Base-by-base conservation (phyloP, 192 early-diverging fungal genomes). In the Mortierella alpina region DNA sequence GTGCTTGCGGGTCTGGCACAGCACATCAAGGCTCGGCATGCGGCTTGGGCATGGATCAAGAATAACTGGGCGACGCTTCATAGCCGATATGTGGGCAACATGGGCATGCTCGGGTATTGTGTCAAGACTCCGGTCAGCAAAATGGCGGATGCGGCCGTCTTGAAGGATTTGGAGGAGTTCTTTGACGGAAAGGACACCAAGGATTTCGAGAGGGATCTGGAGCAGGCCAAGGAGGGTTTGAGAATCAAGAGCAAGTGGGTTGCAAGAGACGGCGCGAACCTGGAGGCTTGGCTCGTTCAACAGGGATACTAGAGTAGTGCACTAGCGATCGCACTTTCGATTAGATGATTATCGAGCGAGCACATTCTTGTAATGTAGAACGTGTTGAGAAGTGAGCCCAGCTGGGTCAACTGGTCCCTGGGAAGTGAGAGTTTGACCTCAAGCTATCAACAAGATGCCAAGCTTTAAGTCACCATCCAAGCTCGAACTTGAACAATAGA, bases 211-310 rank as follows among this genome's bases (percentile, higher is more conserved):
- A 82, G 87, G 42, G 86, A 87, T n/a, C 41, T 91, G 31, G 87
- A 86, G 66, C 90, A 91, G 84, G 85, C 84, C 18, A 82, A 90
- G 60, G 90, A 91, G 52, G 84, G 83, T 53, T 82, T 90, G 66
- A 75, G 89, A 45, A 82, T 87, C 68, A 86, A 88, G 66, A 82
- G 82, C 41, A 80, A 86, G 52, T 88, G 87, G 87, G 82, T 78
- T 60, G 49, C 71, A 46, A 73, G 77, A 46, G 87, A 86, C 76
- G 87, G 86, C 55, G 70, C 82, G 23, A 86, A 88, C 22, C 60
- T 91, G 17, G 87, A 90, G 68, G 56, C 57, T 5, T 83, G 82
- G 75, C 55, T 76, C 56, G 48, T 68, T 15, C 68, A 68, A 6
- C 68, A 78, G 45, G 68, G 75, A 5, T 70, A 78, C 58, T 78